Evolutionary conservation across 2,329 filamentous ascomycete genomes (phyloP).

Genomic region (Emmonsiellopsis sp.): DNA sequence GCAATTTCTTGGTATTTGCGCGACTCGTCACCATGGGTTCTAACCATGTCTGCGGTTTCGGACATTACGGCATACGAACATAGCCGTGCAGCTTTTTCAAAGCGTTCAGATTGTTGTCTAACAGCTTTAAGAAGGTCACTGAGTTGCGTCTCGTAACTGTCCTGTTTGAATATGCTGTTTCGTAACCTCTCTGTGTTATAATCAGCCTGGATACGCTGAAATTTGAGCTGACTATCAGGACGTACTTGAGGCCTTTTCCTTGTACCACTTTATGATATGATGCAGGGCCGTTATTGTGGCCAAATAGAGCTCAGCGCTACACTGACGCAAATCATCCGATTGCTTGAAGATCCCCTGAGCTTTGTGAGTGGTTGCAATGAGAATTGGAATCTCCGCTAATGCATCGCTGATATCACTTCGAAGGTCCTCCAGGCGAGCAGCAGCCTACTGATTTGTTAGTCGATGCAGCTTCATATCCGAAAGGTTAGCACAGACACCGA

Average conservation of each 20-base stretch:
- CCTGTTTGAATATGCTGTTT: neutral
- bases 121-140: neutral
- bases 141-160: neutral
- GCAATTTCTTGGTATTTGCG: neutral
- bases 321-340: neutral
- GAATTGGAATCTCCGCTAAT: neutral
- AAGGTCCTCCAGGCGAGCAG: neutral
- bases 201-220: neutral
- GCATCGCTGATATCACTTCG: conserved; percentile 1
- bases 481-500: neutral
- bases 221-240: neutral
- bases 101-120: neutral
- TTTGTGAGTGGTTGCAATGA: neutral
- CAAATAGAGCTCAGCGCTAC: neutral
- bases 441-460: neutral
- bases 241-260: neutral
- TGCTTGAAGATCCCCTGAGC: neutral
- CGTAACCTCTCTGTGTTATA: neutral
- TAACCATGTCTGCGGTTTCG: neutral
- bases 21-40: neutral
- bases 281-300: conserved; percentile 1
- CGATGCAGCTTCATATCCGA: neutral
- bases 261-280: neutral
- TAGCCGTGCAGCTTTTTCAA: neutral
- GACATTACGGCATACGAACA: neutral